Base-by-base conservation (phyloP, 768 basidiomycete genomes). In the Tephrocybe sp. region DNA sequence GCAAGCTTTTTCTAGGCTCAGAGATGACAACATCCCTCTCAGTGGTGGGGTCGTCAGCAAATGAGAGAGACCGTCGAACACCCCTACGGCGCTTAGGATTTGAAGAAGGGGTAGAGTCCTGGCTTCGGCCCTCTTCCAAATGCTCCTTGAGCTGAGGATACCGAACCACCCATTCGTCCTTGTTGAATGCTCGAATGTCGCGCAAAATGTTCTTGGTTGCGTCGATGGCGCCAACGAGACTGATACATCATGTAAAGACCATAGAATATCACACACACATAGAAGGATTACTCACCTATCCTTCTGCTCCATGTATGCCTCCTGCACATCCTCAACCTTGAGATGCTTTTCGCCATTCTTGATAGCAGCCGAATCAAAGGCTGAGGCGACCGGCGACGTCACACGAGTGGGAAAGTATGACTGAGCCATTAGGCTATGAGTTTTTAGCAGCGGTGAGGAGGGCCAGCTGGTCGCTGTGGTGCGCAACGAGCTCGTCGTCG, bases 111-210 rank as follows among this genome's bases (percentile, higher is more conserved):
- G n/a, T n/a, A n/a, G n/a, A n/a, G 16, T 66, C 59, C 2, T 67
- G 57, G 12, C 54, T 57, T 1, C 67, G 19, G 15, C 58, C 63
- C 24, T 61, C 56, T 23, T 47, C 22, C 6, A 61, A 56, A 22
- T 78, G 73, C 46, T 83, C 77, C 24, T 73, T 70, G 47, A 94
- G 72, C 61, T 80, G 79, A 45, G 94, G 94, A 67, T 98, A 98
- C 50, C 91, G 75, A 13, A 97, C 83, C 21, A 89, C 79, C 94
- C 92, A 97, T 55, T 88, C 79, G 31, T 83, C 74, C 69, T 85
- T 84, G 72, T 90, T 97, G 74, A 95, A 97, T 43, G 73, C 71
- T 42, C 81, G 79, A 18, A 97, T 69, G 58, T 86, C 86, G 42
- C 67, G 68, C 31, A 97, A 72, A 38, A 97, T 78, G 10, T 70